These are phyloP conservation scores for Trichoderma atrobrunneum DNA, from an alignment of 2,329 filamentous ascomycete genomes.

Conservation along the genomic window DNA sequence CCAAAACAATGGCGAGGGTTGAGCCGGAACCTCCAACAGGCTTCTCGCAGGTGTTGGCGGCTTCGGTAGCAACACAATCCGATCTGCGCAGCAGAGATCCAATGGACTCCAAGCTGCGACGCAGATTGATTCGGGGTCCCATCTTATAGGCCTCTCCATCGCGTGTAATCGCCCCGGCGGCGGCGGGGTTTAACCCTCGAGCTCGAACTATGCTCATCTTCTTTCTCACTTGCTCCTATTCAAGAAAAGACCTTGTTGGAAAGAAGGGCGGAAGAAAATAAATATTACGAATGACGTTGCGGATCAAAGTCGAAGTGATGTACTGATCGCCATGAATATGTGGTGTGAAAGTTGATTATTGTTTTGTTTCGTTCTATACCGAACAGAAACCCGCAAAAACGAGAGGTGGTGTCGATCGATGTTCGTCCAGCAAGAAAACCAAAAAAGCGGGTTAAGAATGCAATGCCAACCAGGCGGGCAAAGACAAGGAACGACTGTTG, in stretches of 20 bases:
- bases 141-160: slow-evolving; percentile 25
- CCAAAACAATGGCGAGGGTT: slow-evolving; percentile 65
- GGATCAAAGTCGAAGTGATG: slow-evolving; percentile 15
- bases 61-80: slow-evolving; percentile 15
- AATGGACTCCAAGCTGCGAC: slow-evolving; percentile 22
- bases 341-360: background rate
- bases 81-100: slow-evolving; percentile 20
- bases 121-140: slow-evolving; percentile 29
- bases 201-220: slow-evolving; percentile 18
- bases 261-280: background rate
- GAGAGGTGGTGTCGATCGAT: slow-evolving; percentile 10
- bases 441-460: slow-evolving; percentile 22
- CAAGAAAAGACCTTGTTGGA: background rate
- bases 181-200: slow-evolving; percentile 11
- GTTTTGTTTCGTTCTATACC: background rate
- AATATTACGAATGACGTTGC: slow-evolving; percentile 9
- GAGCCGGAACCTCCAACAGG: slow-evolving; percentile 53
- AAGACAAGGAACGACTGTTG: slow-evolving; percentile 16
- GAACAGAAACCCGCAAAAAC: background rate
- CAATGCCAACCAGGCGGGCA: slow-evolving; percentile 16
- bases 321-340: slow-evolving; percentile 20
- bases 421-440: slow-evolving; percentile 21
- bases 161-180: slow-evolving; percentile 22
- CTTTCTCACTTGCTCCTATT: slow-evolving; percentile 7
- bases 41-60: slow-evolving; percentile 56